Evolutionary conservation across 768 basidiomycete genomes (phyloP), one percentile per base, ranked within the genome.

Genomic region (Neoboletus magnificus): DNA sequence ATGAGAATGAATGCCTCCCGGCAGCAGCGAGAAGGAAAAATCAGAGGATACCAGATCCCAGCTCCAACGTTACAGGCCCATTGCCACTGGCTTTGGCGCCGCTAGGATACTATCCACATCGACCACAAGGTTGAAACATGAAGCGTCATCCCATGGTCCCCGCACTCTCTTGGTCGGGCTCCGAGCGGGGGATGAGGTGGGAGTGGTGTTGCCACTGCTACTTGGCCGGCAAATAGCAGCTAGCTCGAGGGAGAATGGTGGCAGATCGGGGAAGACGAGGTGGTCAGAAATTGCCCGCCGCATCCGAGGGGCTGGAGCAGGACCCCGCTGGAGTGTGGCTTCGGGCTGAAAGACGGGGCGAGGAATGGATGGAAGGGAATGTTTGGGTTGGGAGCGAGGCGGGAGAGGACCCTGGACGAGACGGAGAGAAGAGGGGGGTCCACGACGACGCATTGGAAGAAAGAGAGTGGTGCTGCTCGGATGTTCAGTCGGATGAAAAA

Each of bases 361-460:
- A 12, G 89, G 89, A 27, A 85, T 23, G n/a, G 82, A 79, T 13
- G 89, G 89, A 60, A 90, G 75, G 15, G 74, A 79, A 70, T 89
- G 85, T 65, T 80, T 87, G 22, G 86, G 80, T 43, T 74, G 60
- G 48, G 80, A 80, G 59, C 85, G 79, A n/a, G 80, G 67, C 3
- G 87, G 86, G 27, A 81, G 76, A 5, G 86, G 86, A 15, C 86
- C 88, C 36, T 74, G 69, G 54, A 79, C 71, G 54, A 90, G 80
- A 46, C 76, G 81, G 56, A 91, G 82, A 29, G 86, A 77, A 42
- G 82, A 77, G 6, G 89, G 89, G 1, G 89, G 84, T 30, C 80
- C 74, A 30, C 89, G 84, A 63, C 87, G 85, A 50, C 81, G 78
- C 86, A 89, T 89, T 40, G 56, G 33, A n/a, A 48, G 11, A 23